Evolutionary conservation across 345 rosid genomes (phyloP), one percentile per base, ranked within the genome.

Genomic region (Reutealis trisperma): DNA sequence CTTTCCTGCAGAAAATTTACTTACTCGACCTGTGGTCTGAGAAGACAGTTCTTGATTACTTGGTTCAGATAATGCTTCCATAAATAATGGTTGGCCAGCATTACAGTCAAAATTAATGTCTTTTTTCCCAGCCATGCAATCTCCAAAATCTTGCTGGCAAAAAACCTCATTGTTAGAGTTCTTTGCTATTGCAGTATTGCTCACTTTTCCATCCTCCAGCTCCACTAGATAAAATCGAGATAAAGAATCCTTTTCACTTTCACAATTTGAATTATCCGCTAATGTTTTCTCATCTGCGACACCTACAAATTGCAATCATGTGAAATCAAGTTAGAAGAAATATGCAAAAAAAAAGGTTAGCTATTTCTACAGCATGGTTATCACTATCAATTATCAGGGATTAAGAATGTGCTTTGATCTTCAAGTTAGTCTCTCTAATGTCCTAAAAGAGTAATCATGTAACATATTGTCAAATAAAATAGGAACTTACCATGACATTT

Each of bases 181-280:
- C 19, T 55, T 52, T 16, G 76, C 73, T 30, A 42, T 59, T 72
- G 63, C 27, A 24, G 44, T 27, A 22, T 3, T 69, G 51, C 16
- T 65, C 44, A 61, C 51, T n/a, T 19, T 27, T 61, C 19, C 30
- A 19, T 62, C 52, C 60, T 61, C 67, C 74, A 62, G 52, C 34
- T 71, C 64, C 77, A 15, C 73, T 57, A 66, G 6, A 22, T 63
- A 61, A 21, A 34, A 66, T 27, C 37, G 80, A 68, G 70, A 58
- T 37, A 37, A 25, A 79, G 25, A 63, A 34, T 45, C 25, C 63
- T 22, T 32, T 45, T 27, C 68, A 73, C 18, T 68, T 32, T 73
- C 18, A 47, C 67, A 73, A 27, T 60, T 72, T 41, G 75, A 41
- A 44, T 72, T 72, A 60, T 14, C n/a, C 11, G 34, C 42, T 41